Conservation (phyloP, 2,329 filamentous ascomycete species). For the Microdochium nivale region DNA sequence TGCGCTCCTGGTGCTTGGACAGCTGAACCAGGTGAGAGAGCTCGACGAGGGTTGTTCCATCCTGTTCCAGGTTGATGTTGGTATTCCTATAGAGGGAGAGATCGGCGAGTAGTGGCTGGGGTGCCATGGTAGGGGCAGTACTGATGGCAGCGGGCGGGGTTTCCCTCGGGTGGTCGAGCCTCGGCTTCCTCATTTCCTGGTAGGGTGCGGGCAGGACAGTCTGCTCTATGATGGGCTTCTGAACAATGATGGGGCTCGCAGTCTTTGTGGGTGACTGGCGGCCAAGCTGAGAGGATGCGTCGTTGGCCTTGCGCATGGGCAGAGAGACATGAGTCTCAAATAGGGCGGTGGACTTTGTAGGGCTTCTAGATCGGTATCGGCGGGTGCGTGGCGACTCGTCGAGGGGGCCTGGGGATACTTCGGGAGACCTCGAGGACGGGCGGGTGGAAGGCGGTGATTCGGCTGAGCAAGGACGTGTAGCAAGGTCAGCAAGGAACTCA, state of each 20-base stretch:
- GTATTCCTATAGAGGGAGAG: slow-evolving; percentile 58
- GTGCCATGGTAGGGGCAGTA: slow-evolving; percentile 30
- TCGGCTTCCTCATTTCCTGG: slow-evolving; percentile 17
- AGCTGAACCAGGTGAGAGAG: slow-evolving; percentile 70
- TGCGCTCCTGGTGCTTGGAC: slow-evolving; percentile 74
- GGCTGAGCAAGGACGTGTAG: slow-evolving; percentile 26
- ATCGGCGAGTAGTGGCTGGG: slow-evolving; percentile 54
- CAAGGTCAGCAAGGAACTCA: slow-evolving; percentile 13
- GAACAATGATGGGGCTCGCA: slow-evolving; percentile 23
- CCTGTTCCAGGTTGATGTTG: slow-evolving; percentile 48
- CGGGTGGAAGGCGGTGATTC: slow-evolving; percentile 41
- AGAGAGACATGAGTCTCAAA: slow-evolving; percentile 32
- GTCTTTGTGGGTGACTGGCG: slow-evolving; percentile 26
- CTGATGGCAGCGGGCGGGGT: slow-evolving; percentile 25
- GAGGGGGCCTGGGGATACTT: slow-evolving; percentile 44
- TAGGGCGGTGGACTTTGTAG: slow-evolving; percentile 30
- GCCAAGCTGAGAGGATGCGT: slow-evolving; percentile 19
- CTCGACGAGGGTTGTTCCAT: slow-evolving; percentile 65
- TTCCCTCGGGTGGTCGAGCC: slow-evolving; percentile 17
- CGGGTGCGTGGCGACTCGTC: slow-evolving; percentile 39
- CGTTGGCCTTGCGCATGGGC: slow-evolving; percentile 33
- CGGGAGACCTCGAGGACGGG: slow-evolving; percentile 44
- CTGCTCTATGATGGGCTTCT: slow-evolving; percentile 43
- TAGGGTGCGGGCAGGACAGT: slow-evolving; percentile 13
- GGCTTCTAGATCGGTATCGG: slow-evolving; percentile 46